Base-by-base conservation (phyloP, 768 basidiomycete species). In the Agaricus subrufescens region DNA sequence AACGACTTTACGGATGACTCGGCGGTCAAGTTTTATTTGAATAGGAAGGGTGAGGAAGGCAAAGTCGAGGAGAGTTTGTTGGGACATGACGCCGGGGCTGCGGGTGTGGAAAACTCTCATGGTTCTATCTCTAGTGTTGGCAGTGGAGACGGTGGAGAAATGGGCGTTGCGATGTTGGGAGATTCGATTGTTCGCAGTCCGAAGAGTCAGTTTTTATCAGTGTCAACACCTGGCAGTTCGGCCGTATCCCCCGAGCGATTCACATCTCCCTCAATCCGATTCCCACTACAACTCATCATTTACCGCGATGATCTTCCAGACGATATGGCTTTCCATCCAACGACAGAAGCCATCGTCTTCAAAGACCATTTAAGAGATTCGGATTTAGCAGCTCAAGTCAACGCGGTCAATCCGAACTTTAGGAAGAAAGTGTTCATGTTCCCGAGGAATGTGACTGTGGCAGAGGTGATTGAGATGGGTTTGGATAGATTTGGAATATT, bases 1-100 rank as follows among this genome's bases (percentile, higher is more conserved):
- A 97, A 95, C 63, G 97, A 98, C 67, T 98, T 95, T 66, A 91
- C 91, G 43, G 97, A 99, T 62, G 97, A 98, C 66, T 94, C 94
- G 3, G 86, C 89, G 0, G 95, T 98, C 72, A 98, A 98, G 70
- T 89, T 98, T 70, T 99, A 97, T 71, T 70, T 98, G 60, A 94
- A 98, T 68, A 77, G 91, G 52, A 75, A 80, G 27, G 67, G 64
- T 29, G 70, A 75, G 52, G 67, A 70, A 7, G 66, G 68, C 14
- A 14, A 6, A 3, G 70, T 59, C 1, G 78, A 79, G 44, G 79
- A 79, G 50, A 77, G 71, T 46, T 46, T 62, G 47, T 63, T 65
- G 50, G 71, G 74, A 0, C 69, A 75, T 0, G 82, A 72, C 1
- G 76, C 78, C 50, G 72, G 76, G 1, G 77, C 74, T 0, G 56